Percentiles rank a stretch among this genome's conserved stretches.
Evolutionary conservation across 75 land plant species (phyloP).

Genomic region (Azolla pinnata): DNA sequence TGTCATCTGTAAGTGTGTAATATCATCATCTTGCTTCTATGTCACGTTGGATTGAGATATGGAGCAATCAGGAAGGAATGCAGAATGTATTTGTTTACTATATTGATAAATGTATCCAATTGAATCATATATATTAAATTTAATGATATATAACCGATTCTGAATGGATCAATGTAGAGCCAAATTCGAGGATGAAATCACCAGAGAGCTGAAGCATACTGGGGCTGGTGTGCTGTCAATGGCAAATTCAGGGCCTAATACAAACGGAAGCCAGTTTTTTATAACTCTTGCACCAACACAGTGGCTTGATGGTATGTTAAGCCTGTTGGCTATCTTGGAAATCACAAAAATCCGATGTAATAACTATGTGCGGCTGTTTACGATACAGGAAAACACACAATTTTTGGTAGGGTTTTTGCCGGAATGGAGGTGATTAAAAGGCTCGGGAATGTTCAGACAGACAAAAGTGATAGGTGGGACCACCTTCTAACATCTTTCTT

Average conservation of each 20-base stretch:
- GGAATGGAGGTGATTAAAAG: slow-evolving; percentile 92
- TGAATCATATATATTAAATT: too few species aligned
- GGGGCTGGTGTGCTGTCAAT: slow-evolving; percentile 89
- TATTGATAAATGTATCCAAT: too few species aligned
- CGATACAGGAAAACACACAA: slow-evolving; percentile 76
- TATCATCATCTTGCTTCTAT: too few species aligned
- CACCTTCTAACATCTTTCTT: too few species aligned
- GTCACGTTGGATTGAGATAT: too few species aligned
- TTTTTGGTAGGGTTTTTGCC: slow-evolving; percentile 78
- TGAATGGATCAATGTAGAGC: too few species aligned
- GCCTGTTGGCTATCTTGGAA: not conserved
- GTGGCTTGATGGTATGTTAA: slow-evolving; percentile 62
- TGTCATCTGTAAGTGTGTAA: too few species aligned
- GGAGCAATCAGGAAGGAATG: too few species aligned
- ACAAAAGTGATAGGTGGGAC: slow-evolving; percentile 82
- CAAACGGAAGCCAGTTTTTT: slow-evolving; percentile 95
- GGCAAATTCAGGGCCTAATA: slow-evolving; percentile 92
- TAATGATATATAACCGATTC: too few species aligned
- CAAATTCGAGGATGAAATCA: slow-evolving; percentile 81
- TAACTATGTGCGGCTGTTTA: not conserved
- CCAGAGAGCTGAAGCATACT: slow-evolving; percentile 72
- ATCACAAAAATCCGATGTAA: not conserved
- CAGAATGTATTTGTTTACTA: too few species aligned
- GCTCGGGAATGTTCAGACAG: slow-evolving; percentile 86
- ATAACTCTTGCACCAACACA: slow-evolving; percentile 69